Conservation (phyloP, 306 rosid genomes). For the Acacia confusa region DNA sequence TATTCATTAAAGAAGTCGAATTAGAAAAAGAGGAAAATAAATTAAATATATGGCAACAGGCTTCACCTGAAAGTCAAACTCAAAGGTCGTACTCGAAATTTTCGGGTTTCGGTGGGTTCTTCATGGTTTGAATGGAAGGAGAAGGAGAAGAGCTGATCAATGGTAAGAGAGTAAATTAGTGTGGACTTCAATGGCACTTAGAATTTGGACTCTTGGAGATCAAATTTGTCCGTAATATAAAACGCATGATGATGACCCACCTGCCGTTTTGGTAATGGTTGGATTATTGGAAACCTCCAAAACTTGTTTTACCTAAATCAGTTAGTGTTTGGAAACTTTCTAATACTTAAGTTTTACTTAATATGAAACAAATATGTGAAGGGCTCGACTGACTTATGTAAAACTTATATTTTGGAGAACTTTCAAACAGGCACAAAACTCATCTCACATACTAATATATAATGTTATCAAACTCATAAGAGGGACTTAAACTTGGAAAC, state of each 20-base stretch:
- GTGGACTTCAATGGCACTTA: background rate
- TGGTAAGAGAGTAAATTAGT: background rate
- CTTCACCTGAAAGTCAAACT: conserved; percentile 32
- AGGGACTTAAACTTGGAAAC: no score
- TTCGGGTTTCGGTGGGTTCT: background rate
- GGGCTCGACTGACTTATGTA: no score
- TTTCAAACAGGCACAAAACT: no score
- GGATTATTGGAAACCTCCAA: no score
- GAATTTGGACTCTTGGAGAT: background rate
- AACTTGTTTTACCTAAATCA: no score
- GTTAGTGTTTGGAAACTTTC: no score
- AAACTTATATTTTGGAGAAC: no score
- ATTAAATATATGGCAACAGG: background rate
- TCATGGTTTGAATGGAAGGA: background rate
- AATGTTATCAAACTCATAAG: no score
- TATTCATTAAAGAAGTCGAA: background rate
- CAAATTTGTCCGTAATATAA: background rate
- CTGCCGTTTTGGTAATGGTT: background rate
- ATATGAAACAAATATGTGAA: no score
- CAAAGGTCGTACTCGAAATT: background rate
- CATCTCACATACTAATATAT: no score
- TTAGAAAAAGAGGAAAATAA: background rate
- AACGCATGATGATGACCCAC: background rate
- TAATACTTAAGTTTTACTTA: no score
- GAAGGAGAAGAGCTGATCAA: background rate